Conservation (phyloP, 2,329 filamentous ascomycete species). For the Scedosporium apiospermum region DNA sequence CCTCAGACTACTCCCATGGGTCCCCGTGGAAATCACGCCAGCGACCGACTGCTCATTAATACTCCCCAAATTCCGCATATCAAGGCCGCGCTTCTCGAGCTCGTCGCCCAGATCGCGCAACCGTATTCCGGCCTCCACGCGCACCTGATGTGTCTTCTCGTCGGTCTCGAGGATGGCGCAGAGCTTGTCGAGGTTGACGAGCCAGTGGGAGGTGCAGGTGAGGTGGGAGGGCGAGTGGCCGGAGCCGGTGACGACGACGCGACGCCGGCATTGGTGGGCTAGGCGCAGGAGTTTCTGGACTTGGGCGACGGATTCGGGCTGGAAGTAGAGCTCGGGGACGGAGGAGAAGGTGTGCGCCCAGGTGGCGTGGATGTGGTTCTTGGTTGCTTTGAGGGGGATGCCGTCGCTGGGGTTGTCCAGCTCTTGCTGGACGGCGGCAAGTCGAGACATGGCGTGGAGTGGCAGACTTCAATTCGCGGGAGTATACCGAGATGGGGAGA, state of each 20-base stretch:
- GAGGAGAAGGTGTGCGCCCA: slow-evolving; percentile 93
- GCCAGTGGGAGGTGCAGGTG: slow-evolving; percentile 89
- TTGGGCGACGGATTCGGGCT: slow-evolving; percentile 68
- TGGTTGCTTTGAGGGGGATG: slow-evolving; percentile 62
- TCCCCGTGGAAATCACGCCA: slow-evolving; percentile 85
- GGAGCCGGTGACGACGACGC: slow-evolving; percentile 79
- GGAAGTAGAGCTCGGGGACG: slow-evolving; percentile 82
- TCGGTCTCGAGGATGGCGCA: slow-evolving; percentile 64
- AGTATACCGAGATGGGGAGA: too few species aligned
- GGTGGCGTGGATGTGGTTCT: slow-evolving; percentile 71
- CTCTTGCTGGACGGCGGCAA: slow-evolving; percentile 1
- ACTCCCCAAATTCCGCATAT: slow-evolving; percentile 85
- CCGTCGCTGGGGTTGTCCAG: slow-evolving; percentile 4
- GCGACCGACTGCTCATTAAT: slow-evolving; percentile 93
- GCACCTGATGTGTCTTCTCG: slow-evolving; percentile 52
- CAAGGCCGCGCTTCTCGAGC: slow-evolving; percentile 66
- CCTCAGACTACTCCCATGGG: slow-evolving; percentile 76
- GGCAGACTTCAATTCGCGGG: too few species aligned
- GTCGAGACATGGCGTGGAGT: neutral
- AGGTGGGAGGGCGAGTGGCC: slow-evolving; percentile 87
- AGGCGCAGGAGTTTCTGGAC: slow-evolving; percentile 76
- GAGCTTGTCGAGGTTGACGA: slow-evolving; percentile 85
- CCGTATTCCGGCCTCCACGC: slow-evolving; percentile 82
- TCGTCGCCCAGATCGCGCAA: slow-evolving; percentile 63
- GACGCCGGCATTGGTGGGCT: slow-evolving; percentile 70